Conservation (phyloP, 1,139 yeast species). For the Lodderomyces metapsilosis region DNA sequence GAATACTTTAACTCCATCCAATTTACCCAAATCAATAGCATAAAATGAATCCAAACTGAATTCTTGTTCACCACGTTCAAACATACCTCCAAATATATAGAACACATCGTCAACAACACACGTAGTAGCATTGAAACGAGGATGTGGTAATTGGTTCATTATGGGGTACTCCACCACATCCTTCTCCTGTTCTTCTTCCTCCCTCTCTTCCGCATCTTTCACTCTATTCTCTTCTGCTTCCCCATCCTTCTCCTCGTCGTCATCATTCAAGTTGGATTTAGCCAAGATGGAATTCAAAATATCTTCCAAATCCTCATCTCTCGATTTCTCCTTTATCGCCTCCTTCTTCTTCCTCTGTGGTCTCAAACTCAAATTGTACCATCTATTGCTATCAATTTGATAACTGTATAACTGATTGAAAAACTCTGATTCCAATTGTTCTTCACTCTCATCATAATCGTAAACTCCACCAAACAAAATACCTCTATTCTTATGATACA, state of each 20-base stretch:
- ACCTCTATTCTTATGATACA: conserved; percentile 88
- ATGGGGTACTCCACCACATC: conserved; percentile 51
- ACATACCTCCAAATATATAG: conserved; percentile 89
- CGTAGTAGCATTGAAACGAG: conserved; percentile 82
- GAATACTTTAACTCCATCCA: conserved; percentile 83
- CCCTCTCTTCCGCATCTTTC: conserved; percentile 31
- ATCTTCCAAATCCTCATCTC: conserved; percentile 83
- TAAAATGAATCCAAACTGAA: conserved; percentile 82
- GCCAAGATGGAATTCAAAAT: conserved; percentile 72
- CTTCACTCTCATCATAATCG: conserved; percentile 94
- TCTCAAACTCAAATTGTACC: conserved; percentile 76
- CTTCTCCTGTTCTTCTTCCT: conserved; percentile 38
- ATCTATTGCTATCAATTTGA: conserved; percentile 82
- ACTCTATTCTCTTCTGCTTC: conserved; percentile 42
- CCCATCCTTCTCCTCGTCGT: conserved; percentile 40
- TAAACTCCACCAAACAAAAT: conserved; percentile 93
- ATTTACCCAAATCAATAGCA: conserved; percentile 76
- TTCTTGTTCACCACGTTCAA: conserved; percentile 86
- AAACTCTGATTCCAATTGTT: conserved; percentile 79
- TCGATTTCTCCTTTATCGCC: conserved; percentile 47
- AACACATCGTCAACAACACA: conserved; percentile 83
- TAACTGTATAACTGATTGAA: conserved; percentile 80
- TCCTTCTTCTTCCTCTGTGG: conserved; percentile 54
- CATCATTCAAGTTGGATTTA: conserved; percentile 65
- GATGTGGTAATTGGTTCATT: conserved; percentile 71